Conservation (phyloP, 1,284 basidiomycete genomes). For the Marasmius fiardii region DNA sequence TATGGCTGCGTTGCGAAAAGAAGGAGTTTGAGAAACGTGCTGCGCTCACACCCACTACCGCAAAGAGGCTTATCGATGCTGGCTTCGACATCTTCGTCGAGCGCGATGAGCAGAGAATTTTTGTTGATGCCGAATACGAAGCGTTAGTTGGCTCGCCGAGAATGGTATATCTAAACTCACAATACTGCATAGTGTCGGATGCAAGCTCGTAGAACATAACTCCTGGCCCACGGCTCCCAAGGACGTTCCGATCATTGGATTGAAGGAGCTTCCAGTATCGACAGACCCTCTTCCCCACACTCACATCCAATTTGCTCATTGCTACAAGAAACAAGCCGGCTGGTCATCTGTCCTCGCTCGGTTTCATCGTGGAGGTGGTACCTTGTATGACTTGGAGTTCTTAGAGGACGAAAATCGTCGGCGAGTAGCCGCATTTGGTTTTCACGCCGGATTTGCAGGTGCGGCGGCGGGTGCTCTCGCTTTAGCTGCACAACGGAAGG, state of each 20-base stretch:
- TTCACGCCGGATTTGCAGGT: slow-evolving; percentile 97
- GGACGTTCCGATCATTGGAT: slow-evolving; percentile 84
- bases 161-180: slow-evolving; percentile 1
- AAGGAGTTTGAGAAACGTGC: slow-evolving; percentile 93
- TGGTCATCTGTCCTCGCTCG: slow-evolving; percentile 89
- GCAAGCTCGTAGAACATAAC: slow-evolving; percentile 87
- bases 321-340: slow-evolving; percentile 95
- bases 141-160: slow-evolving; percentile 54
- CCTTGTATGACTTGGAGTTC: slow-evolving; percentile 97
- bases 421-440: slow-evolving; percentile 98
- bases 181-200: slow-evolving; percentile 68
- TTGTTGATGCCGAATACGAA: slow-evolving; percentile 92
- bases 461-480: slow-evolving; percentile 93
- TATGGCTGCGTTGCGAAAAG: slow-evolving; percentile 95
- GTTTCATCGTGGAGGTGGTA: slow-evolving; percentile 85
- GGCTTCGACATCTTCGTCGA: slow-evolving; percentile 94
- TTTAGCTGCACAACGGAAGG: slow-evolving; percentile 66
- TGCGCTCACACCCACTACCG: slow-evolving; percentile 91
- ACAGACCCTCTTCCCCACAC: slow-evolving; percentile 84
- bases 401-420: slow-evolving; percentile 82
- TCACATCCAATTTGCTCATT: slow-evolving; percentile 99
- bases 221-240: slow-evolving; percentile 83
- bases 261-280: slow-evolving; percentile 92
- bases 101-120: slow-evolving; percentile 93
- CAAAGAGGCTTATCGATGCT: slow-evolving; percentile 86